A percentile compares a stretch with the other conserved stretches of the same genome.
Conservation (phyloP, 148 eudicot genomes). For the Spergularia bocconei region DNA sequence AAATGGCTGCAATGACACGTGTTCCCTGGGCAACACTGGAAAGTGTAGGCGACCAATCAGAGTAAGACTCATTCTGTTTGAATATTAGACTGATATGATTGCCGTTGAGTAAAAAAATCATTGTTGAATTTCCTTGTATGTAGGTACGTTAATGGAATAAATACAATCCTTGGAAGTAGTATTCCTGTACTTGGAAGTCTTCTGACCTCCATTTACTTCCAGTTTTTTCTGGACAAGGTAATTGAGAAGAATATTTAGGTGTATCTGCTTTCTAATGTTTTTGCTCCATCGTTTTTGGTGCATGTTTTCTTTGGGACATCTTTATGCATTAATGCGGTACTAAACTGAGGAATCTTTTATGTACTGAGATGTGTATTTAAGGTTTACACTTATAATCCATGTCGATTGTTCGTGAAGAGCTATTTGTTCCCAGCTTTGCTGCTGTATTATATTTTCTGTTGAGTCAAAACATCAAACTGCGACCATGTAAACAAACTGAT, state of each 20-base stretch:
- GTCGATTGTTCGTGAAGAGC: not conserved
- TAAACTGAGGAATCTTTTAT: too few species aligned
- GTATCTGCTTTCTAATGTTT: constrained; percentile 2
- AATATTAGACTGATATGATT: not conserved
- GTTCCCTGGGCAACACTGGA: constrained; percentile 95
- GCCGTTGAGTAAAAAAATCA: not conserved
- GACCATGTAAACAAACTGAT: not conserved
- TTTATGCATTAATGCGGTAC: not conserved
- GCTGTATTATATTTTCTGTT: not conserved
- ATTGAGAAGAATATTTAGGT: constrained; percentile 3
- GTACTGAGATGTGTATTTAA: not conserved
- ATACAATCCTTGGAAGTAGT: constrained; percentile 69
- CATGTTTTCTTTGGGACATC: not conserved
- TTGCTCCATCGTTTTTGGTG: constrained; percentile 6
- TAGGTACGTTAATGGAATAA: constrained; percentile 88
- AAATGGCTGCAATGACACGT: constrained; percentile 98
- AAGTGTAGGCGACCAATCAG: constrained; percentile 99
- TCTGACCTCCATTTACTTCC: constrained; percentile 88
- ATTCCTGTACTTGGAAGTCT: constrained; percentile 87
- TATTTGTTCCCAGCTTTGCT: not conserved
- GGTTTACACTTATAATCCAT: not conserved
- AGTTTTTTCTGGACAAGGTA: constrained; percentile 97
- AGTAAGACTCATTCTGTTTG: constrained; percentile 43
- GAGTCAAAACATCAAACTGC: not conserved
- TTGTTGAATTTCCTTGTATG: constrained; percentile 28